A percentile compares a stretch with the other conserved stretches of the same genome.
Evolutionary conservation across 2,329 filamentous ascomycete genomes (phyloP).

Genomic region (Lecanicillium sp.): DNA sequence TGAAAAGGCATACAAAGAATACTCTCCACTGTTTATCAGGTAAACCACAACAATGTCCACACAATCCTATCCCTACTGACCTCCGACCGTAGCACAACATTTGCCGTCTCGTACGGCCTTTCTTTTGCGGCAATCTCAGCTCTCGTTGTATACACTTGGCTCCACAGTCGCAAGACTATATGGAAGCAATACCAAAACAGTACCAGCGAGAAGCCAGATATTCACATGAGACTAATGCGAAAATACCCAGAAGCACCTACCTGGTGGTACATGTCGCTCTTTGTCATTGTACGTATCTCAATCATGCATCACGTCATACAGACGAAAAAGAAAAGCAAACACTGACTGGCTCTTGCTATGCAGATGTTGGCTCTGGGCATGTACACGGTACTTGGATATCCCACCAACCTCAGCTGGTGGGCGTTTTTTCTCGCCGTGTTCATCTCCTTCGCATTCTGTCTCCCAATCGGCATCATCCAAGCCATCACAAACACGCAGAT

Average conservation of each 20-base stretch:
- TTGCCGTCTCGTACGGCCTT: slow-evolving; percentile 60
- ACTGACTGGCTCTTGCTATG: not conserved
- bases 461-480: slow-evolving; percentile 63
- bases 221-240: slow-evolving; percentile 56
- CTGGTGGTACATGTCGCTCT: slow-evolving; percentile 56
- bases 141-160: slow-evolving; percentile 57
- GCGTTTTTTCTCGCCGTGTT: slow-evolving; percentile 58
- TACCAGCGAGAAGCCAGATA: slow-evolving; percentile 50
- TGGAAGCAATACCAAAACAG: slow-evolving; percentile 54
- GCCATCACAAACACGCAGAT: slow-evolving; percentile 64
- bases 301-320: too few species aligned
- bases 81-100: slow-evolving; percentile 51
- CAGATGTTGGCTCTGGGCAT: slow-evolving; percentile 48
- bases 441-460: slow-evolving; percentile 54
- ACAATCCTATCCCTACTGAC: too few species aligned
- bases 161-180: slow-evolving; percentile 60
- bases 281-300: slow-evolving; percentile 37
- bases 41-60: slow-evolving; percentile 12
- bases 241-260: slow-evolving; percentile 55
- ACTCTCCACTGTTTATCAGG: slow-evolving; percentile 60
- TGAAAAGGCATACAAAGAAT: slow-evolving; percentile 53
- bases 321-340: too few species aligned
- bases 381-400: slow-evolving; percentile 48
- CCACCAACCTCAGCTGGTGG: slow-evolving; percentile 66
- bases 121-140: slow-evolving; percentile 65